These are phyloP conservation scores for Aquilaria agallochum DNA, from an alignment of 441 rosid species.

Conservation along the genomic window DNA sequence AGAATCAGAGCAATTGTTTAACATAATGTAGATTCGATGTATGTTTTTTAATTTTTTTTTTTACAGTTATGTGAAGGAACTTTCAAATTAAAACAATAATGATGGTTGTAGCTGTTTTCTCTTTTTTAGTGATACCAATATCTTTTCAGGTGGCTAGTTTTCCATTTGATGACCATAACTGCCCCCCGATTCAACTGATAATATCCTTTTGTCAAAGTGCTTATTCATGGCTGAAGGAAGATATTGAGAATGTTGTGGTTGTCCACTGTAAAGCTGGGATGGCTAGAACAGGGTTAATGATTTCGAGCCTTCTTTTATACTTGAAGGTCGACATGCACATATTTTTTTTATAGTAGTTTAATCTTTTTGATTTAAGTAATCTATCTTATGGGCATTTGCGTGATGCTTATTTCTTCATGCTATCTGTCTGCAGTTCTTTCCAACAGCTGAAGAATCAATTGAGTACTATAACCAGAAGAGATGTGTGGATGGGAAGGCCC, in stretches of 20 bases:
- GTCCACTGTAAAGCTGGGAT: slow-evolving; percentile 99
- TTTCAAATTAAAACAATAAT: too few relatives aligned
- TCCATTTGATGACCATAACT: slow-evolving; percentile 98
- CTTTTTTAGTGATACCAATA: not conserved
- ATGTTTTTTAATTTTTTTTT: too few relatives aligned
- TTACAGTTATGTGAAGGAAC: too few relatives aligned
- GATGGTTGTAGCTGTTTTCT: too few relatives aligned
- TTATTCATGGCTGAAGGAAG: slow-evolving; percentile 94
- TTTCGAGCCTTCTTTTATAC: slow-evolving; percentile 89
- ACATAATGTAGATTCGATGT: too few relatives aligned
- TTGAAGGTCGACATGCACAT: slow-evolving; percentile 51
- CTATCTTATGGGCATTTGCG: not conserved
- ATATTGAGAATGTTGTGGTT: slow-evolving; percentile 97
- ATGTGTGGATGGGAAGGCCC: slow-evolving; percentile 95
- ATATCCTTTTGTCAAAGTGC: slow-evolving; percentile 91
- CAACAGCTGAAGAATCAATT: slow-evolving; percentile 97
- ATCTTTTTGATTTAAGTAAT: too few relatives aligned
- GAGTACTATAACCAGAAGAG: slow-evolving; percentile 97
- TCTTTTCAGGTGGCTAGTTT: slow-evolving; percentile 85
- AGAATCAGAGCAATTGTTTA: too few relatives aligned
- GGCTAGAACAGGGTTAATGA: slow-evolving; percentile 99
- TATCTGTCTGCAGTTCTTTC: slow-evolving; percentile 67
- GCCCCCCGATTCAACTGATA: slow-evolving; percentile 91
- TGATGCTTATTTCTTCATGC: slow-evolving; percentile 10
- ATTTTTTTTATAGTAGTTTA: too few relatives aligned